Evolutionary conservation across 169 alveolate species (phyloP), one percentile per base, ranked within the genome.

Genomic region (Blepharisma undulans): DNA sequence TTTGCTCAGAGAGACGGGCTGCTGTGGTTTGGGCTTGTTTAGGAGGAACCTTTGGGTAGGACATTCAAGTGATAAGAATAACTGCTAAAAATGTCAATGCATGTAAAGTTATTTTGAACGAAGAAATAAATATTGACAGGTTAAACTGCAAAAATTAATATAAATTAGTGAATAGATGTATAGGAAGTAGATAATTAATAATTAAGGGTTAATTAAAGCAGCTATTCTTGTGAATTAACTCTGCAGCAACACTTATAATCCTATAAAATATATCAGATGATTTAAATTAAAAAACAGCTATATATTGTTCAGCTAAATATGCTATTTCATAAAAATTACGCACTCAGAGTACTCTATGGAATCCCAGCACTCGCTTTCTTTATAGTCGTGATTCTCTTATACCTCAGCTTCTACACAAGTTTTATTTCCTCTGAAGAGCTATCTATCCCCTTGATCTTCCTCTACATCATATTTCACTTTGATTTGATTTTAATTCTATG

Each of bases 41-140:
- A 21, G 89, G 89, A 22, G 89, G 89, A 19, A 82, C 89, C 34
- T 82, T 82, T 33, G 89, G 89, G 34, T 82, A 82, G 22, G 89
- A 82, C 89, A 82, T 82, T 72, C 33, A 72, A 48, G 66, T 48
- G 66, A 48, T 48, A 48, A 48, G 66, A 48, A 48, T 48, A 48
- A 48, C 66, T 48, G 66, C 66, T 48, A 48, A 48, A 48, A 48
- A 48, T 48, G 66, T 48, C 66, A 48, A 48, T 48, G 66, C 66
- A 48, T 18, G 14, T 48, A 12, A 48, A 48, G 66, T 48, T 48
- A 48, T 48, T 48, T 48, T 48, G 66, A 48, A 48, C 14, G 66
- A 48, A 48, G 66, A 48, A 48, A 48, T 48, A 48, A 48, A 18
- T 48, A 18, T 10, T 10, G 14, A 1, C 14, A 10, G 66, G 14